phyloP scores from a whole-genome alignment of 2,329 filamentous ascomycete species.

The Neonectria faginata region DNA sequence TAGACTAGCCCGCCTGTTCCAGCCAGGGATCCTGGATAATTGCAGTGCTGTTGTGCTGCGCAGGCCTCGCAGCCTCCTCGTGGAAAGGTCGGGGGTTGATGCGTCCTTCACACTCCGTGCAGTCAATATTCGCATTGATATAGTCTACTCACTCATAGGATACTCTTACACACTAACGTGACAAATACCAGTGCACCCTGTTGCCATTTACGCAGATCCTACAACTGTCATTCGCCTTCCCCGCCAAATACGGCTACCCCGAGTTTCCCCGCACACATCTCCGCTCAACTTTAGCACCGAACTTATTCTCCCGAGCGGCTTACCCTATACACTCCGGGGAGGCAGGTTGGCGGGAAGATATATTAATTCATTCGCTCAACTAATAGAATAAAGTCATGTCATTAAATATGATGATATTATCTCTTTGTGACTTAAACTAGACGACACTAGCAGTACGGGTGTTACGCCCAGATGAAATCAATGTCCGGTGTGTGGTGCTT shows the following conservation, averaged over 20 bases:
- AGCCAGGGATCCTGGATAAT: slow-evolving; percentile 22
- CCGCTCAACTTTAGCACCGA: slow-evolving; percentile 3
- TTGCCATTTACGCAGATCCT: not conserved
- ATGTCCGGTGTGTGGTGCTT: too few relatives aligned
- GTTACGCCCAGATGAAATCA: too few relatives aligned
- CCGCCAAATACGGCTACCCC: slow-evolving; percentile 16
- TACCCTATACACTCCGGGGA: slow-evolving; percentile 6
- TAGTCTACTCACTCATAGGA: not conserved
- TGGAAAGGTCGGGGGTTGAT: not conserved
- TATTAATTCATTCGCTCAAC: not conserved
- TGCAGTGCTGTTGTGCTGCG: not conserved
- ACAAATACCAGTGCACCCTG: not conserved
- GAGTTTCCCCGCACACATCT: slow-evolving; percentile 23
- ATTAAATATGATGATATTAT: too few relatives aligned
- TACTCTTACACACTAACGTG: not conserved
- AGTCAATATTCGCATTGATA: not conserved
- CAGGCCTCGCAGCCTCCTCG: not conserved
- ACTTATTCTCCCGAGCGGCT: not conserved
- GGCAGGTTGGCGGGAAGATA: not conserved
- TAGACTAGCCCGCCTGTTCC: not conserved
- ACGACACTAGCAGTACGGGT: too few relatives aligned
- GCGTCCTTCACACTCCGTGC: not conserved
- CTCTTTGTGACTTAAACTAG: too few relatives aligned
- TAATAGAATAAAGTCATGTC: too few relatives aligned
- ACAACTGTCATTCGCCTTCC: not conserved